phyloP scores from a whole-genome alignment of 2,329 filamentous ascomycete genomes.

The Bimuria novae-zelandiae region DNA sequence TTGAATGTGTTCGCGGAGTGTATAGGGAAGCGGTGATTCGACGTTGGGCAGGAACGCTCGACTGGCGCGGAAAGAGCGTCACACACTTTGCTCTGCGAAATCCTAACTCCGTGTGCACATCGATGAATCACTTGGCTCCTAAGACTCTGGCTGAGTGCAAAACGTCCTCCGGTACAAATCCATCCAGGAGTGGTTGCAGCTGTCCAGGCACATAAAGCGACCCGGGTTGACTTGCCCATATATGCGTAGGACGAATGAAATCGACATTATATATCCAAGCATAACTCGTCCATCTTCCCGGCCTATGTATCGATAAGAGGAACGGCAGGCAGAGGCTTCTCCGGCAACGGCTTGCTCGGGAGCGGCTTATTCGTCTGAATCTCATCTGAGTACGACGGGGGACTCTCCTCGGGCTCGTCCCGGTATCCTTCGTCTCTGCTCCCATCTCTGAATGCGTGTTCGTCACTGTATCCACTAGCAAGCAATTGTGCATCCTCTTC shows the following conservation, averaged over 20 bases:
- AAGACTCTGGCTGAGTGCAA: neutral
- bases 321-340: conserved; percentile 41
- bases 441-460: conserved; percentile 9
- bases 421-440: conserved; percentile 22
- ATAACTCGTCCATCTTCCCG: neutral
- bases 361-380: conserved; percentile 22
- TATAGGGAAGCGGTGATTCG: neutral
- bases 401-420: conserved; percentile 21
- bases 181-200: too few species aligned
- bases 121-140: neutral
- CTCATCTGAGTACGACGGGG: conserved; percentile 16
- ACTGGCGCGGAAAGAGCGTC: neutral
- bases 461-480: conserved; percentile 28
- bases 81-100: neutral
- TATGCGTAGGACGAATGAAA: neutral
- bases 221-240: neutral
- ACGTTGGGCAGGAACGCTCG: neutral
- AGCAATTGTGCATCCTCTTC: conserved; percentile 33
- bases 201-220: neutral
- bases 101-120: neutral
- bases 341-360: conserved; percentile 37
- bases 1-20: too few species aligned
- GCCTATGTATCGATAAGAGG: conserved; percentile 39
- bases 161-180: neutral
- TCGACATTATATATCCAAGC: neutral